Evolutionary conservation across 169 alveolate species (phyloP), one percentile per base, ranked within the genome.

Genomic region (Babesia bovis): DNA sequence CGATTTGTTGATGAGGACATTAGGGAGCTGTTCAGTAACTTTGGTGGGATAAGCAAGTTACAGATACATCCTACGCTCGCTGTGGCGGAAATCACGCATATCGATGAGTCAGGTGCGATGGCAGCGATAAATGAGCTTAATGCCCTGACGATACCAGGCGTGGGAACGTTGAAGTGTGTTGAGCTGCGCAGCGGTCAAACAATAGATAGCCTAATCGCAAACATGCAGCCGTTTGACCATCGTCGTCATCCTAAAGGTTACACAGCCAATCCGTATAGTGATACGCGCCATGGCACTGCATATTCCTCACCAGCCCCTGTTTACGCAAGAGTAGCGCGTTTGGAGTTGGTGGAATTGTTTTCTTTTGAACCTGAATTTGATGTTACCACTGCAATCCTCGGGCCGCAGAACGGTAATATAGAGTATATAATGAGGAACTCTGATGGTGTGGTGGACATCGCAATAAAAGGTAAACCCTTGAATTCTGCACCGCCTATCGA

Each of bases 331-430:
- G 38, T 78, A 30, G 35, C 93, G 56, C 57, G 95, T 36, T 60
- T 91, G 33, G 95, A 91, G 60, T 68, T 91, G 51, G 82, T 90
- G 25, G 95, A 89, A 53, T 82, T 91, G 28, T 91, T 91, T 78
- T 73, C 91, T 0, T 87, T 59, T 50, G 94, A 89, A 49, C 91
- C 92, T n/a, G 92, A 79, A 25, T 91, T 91, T 59, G 90, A 86
- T 61, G 92, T 91, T 47, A 71, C 94, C 42, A 61, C 66, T 17
- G 65, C 72, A 45, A 67, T 91, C 33, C 77, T 85, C 61, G 95
- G 95, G 13, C 71, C 66, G 21, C 74, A 88, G 58, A 87, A 91
- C 78, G 49, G 85, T 42, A 91, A 91, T 67, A 85, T 91, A 40
- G 70, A 65, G 75, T 90, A 85, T 57, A 88, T 91, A 51, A 63